These are phyloP conservation scores for Actinomucor elegans DNA, from an alignment of 371 early-diverging fungal genomes.

Conservation along the genomic window DNA sequence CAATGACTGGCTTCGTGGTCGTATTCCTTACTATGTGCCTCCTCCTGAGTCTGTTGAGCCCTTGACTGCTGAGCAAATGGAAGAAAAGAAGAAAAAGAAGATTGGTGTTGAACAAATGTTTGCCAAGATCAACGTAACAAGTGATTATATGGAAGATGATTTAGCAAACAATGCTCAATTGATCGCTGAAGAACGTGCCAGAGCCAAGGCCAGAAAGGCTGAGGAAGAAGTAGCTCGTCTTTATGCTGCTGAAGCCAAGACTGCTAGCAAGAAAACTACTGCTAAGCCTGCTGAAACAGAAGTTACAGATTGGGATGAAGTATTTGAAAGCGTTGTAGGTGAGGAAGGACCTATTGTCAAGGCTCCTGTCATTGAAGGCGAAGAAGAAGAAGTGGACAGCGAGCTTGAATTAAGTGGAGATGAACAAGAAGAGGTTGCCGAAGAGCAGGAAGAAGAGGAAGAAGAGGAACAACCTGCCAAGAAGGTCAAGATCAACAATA, in stretches of 20 bases:
- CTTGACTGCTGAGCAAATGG: conserved; percentile 25
- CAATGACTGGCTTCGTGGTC: conserved; percentile 99
- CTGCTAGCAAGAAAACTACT: conserved; percentile 13
- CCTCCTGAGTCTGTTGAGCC: conserved; percentile 72
- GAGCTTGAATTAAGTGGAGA: conserved; percentile 59
- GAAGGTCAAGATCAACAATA: conserved; percentile 33
- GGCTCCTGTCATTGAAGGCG: conserved; percentile 35
- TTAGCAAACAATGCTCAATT: conserved; percentile 63
- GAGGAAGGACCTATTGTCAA: conserved; percentile 62
- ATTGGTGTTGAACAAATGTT: conserved; percentile 78
- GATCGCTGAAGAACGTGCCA: conserved; percentile 50
- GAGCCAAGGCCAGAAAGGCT: conserved; percentile 44
- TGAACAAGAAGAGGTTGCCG: conserved; percentile 35
- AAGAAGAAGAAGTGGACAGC: conserved; percentile 57
- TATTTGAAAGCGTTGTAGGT: conserved; percentile 80
- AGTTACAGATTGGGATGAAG: conserved; percentile 86
- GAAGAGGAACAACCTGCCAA: conserved; percentile 23
- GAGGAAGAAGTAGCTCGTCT: conserved; percentile 33
- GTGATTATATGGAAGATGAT: conserved; percentile 79
- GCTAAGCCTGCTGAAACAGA: conserved; percentile 46
- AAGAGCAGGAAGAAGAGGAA: conserved; percentile 32
- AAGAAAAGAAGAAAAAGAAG: conserved; percentile 39
- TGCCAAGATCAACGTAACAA: conserved; percentile 78
- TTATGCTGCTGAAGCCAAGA: conserved; percentile 3
- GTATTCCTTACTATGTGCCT: conserved; percentile 93